These are phyloP conservation scores for Sugiyamaella sp. DNA, from an alignment of 1,139 yeast species.

Conservation along the genomic window DNA sequence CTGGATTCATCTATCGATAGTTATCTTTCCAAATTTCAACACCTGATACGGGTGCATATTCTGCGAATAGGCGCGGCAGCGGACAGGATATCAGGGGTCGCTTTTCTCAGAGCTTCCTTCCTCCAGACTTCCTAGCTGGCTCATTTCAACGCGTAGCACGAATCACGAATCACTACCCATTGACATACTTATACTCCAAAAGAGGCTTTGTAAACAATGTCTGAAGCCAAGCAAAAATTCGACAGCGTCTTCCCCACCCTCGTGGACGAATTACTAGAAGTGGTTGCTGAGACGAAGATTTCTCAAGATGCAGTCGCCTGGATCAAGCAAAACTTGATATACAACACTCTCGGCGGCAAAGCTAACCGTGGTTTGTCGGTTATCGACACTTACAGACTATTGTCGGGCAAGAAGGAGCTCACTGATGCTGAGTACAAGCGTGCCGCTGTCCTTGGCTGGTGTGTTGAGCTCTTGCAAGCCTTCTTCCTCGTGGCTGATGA, in stretches of 20 bases:
- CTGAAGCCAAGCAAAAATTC: slow-evolving; percentile 58
- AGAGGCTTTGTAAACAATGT: slow-evolving; percentile 16
- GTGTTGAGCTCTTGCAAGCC: slow-evolving; percentile 92
- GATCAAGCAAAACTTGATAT: slow-evolving; percentile 73
- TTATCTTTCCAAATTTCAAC: not conserved
- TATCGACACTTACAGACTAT: slow-evolving; percentile 83
- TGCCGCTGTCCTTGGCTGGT: slow-evolving; percentile 94
- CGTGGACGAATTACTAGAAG: slow-evolving; percentile 71
- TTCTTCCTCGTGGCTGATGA: slow-evolving; percentile 98
- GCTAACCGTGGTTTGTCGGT: slow-evolving; percentile 96
- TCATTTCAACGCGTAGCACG: too few relatives aligned
- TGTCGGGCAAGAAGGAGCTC: slow-evolving; percentile 71
- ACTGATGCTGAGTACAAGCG: slow-evolving; percentile 70
- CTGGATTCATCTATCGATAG: too few relatives aligned
- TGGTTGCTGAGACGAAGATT: slow-evolving; percentile 72
- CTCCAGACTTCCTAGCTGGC: too few relatives aligned
- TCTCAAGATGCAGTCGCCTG: slow-evolving; percentile 85
- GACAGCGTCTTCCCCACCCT: slow-evolving; percentile 73
- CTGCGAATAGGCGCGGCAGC: not conserved
- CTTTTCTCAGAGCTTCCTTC: not conserved
- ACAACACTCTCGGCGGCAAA: slow-evolving; percentile 97
- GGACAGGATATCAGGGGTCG: not conserved
- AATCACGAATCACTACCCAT: not conserved
- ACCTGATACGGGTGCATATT: not conserved
- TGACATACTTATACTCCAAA: not conserved